These are phyloP conservation scores for Tolypocladium paradoxum DNA, from an alignment of 2,329 filamentous ascomycete genomes.

Conservation along the genomic window DNA sequence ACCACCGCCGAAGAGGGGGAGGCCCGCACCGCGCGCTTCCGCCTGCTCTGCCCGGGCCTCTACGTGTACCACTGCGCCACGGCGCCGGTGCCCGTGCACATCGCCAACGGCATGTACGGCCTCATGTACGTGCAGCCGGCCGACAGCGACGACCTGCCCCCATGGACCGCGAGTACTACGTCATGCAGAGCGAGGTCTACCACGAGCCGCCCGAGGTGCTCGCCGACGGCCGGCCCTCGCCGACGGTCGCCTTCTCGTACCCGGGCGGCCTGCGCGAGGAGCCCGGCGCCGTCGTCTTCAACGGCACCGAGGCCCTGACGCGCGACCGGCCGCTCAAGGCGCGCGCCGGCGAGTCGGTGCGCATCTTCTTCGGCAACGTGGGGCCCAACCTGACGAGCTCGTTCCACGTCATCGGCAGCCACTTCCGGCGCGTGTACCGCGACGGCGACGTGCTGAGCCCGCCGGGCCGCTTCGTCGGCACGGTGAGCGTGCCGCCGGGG, in stretches of 20 bases:
- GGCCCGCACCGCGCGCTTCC: slow-evolving; percentile 19
- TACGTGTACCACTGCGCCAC: slow-evolving; percentile 24
- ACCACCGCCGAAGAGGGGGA: slow-evolving; percentile 21
- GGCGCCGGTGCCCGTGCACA: slow-evolving; percentile 23
- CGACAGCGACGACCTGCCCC: slow-evolving; percentile 13
- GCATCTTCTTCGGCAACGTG: slow-evolving; percentile 24
- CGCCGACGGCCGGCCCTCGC: slow-evolving; percentile 17
- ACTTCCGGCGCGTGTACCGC: slow-evolving; percentile 17
- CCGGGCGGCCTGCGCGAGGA: slow-evolving; percentile 20
- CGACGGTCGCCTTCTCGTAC: slow-evolving; percentile 22
- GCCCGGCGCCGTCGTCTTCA: slow-evolving; percentile 19
- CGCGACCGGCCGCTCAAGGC: slow-evolving; percentile 18
- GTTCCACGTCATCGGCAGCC: slow-evolving; percentile 23
- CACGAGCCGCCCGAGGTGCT: slow-evolving; percentile 21
- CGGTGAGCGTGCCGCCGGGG: slow-evolving; percentile 16
- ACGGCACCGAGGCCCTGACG: slow-evolving; percentile 20
- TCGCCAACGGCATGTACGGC: slow-evolving; percentile 26
- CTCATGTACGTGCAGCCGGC: slow-evolving; percentile 24
- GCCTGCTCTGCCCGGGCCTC: slow-evolving; percentile 17
- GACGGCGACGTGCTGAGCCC: slow-evolving; percentile 20
- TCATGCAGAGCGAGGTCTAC: slow-evolving; percentile 26
- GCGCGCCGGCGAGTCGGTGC: slow-evolving; percentile 15
- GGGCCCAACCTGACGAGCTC: slow-evolving; percentile 22
- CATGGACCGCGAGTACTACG: slow-evolving; percentile 23
- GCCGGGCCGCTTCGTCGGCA: slow-evolving; percentile 14